Evolutionary conservation across 345 rosid genomes (phyloP).

Genomic region (Microthlaspi erraticum): DNA sequence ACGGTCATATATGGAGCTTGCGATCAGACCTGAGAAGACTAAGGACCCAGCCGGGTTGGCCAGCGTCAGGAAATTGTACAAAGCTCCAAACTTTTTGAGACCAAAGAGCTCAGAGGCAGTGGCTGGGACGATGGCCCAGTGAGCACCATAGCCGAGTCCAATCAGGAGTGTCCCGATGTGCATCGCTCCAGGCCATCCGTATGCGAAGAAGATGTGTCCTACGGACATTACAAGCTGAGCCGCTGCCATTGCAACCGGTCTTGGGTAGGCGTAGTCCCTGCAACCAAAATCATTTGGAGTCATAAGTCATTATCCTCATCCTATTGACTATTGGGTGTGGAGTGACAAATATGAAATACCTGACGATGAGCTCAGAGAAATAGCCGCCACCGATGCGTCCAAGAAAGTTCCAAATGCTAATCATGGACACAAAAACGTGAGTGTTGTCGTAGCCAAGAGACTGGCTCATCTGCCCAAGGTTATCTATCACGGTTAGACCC

Average conservation of each 20-base stretch:
- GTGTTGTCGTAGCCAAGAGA: conserved; percentile 75
- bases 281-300: conserved; percentile 7
- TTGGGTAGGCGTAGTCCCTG: conserved; percentile 84
- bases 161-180: conserved; percentile 74
- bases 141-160: conserved; percentile 86
- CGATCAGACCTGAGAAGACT: conserved; percentile 79
- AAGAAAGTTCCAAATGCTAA: conserved; percentile 94
- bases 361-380: conserved; percentile 78
- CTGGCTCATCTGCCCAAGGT: conserved; percentile 91
- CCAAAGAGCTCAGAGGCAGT: conserved; percentile 92
- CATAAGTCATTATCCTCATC: conserved; percentile 8
- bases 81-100: conserved; percentile 78
- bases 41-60: conserved; percentile 91
- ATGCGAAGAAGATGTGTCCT: conserved; percentile 79
- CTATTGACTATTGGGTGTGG: too few species aligned
- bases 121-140: conserved; percentile 90
- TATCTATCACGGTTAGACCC: conserved; percentile 84
- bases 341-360: conserved; percentile 32
- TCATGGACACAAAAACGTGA: conserved; percentile 82
- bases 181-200: conserved; percentile 86
- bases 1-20: conserved; percentile 73
- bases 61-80: conserved; percentile 84
- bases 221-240: conserved; percentile 79
- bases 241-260: conserved; percentile 70
- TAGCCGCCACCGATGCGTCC: conserved; percentile 91